These are phyloP conservation scores for Kodamaea sp. DNA, from an alignment of 1,139 yeast species.

Conservation along the genomic window DNA sequence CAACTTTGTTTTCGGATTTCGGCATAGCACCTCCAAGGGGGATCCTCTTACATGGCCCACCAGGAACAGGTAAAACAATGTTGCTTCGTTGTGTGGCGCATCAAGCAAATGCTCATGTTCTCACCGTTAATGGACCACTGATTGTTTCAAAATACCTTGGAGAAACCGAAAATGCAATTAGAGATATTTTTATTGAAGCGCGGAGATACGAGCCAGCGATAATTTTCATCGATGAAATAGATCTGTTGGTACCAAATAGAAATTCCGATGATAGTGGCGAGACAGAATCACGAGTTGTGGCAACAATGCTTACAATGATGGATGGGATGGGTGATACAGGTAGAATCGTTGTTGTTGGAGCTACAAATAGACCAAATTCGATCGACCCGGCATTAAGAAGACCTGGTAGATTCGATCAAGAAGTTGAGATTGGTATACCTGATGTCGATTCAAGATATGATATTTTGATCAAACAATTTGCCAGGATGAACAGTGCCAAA, in stretches of 20 bases:
- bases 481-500: constrained; percentile 54
- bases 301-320: constrained; percentile 82
- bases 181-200: constrained; percentile 85
- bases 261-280: constrained; percentile 84
- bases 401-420: constrained; percentile 85
- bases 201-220: constrained; percentile 79
- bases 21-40: constrained; percentile 94
- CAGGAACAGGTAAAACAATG: constrained; percentile 97
- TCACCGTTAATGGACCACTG: constrained; percentile 86
- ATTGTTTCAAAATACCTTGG: constrained; percentile 91
- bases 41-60: constrained; percentile 86
- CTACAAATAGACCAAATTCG: constrained; percentile 72
- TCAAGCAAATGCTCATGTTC: constrained; percentile 70
- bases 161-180: constrained; percentile 80
- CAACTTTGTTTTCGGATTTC: constrained; percentile 73
- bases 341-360: constrained; percentile 74
- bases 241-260: constrained; percentile 81
- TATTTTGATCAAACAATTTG: constrained; percentile 59
- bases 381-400: constrained; percentile 58
- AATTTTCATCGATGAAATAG: constrained; percentile 87
- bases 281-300: constrained; percentile 84
- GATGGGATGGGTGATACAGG: constrained; percentile 79
- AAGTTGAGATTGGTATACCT: constrained; percentile 75
- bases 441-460: constrained; percentile 64
- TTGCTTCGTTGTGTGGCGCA: constrained; percentile 76